Evolutionary conservation across 176 grass and related monocot genomes (phyloP).

Genomic region (Aegilops umbellulata): DNA sequence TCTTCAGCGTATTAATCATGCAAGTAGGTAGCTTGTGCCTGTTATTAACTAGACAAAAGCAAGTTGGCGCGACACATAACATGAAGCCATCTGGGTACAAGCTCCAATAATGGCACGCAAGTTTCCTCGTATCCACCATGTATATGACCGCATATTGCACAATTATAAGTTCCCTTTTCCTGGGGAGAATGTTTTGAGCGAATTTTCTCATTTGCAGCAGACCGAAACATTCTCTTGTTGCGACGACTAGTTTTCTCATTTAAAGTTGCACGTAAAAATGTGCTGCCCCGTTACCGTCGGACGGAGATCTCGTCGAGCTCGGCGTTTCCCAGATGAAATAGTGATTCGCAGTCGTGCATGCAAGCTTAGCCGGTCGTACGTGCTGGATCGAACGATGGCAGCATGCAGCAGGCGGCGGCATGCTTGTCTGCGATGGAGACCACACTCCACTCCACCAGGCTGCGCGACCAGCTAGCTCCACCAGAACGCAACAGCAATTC

Average conservation of each 20-base stretch:
- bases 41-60: not conserved
- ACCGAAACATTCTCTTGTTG: no score
- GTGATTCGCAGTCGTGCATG: not conserved
- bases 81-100: not conserved
- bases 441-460: not conserved
- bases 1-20: conserved; percentile 6
- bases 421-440: not conserved
- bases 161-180: no score
- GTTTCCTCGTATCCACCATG: not conserved
- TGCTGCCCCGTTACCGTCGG: no score
- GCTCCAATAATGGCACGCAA: not conserved
- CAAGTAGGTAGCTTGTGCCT: conserved; percentile 9
- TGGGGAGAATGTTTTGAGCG: no score
- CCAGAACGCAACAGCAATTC: not conserved
- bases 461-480: not conserved
- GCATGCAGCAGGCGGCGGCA: not conserved
- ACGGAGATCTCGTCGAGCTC: not conserved
- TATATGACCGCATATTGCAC: no score
- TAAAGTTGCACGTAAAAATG: no score
- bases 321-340: no score
- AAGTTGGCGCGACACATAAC: not conserved
- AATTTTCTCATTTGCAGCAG: no score
- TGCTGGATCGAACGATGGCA: not conserved
- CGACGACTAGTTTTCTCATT: no score
- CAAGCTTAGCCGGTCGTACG: conserved; percentile 5